Conservation (phyloP, 139 green algal genomes). For the Raphidocelis subcapitata region DNA sequence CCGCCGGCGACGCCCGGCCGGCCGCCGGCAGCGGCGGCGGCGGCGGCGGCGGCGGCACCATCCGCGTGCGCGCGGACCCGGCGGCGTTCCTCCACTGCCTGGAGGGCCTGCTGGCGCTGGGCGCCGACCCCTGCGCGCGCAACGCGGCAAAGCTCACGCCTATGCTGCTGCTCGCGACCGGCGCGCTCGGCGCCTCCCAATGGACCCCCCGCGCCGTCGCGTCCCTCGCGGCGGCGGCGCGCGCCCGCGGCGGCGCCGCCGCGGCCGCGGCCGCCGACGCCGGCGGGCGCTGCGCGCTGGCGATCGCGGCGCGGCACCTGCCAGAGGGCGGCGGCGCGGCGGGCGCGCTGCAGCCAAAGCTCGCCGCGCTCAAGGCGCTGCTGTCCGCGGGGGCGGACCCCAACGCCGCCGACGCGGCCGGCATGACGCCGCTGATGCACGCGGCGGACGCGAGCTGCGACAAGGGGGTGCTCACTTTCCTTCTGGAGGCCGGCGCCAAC, state of each 20-base stretch:
- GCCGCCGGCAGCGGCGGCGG: too few species aligned
- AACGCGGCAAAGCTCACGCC: not conserved
- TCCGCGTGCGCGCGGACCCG: not conserved
- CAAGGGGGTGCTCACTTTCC: not conserved
- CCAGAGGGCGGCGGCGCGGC: not conserved
- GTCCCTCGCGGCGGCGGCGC: not conserved
- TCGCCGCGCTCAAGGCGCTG: not conserved
- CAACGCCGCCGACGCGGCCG: constrained; percentile 7
- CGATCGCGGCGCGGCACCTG: not conserved
- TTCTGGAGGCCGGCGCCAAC: constrained; percentile 11
- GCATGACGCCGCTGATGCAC: constrained; percentile 22
- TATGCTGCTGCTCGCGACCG: constrained; percentile 5
- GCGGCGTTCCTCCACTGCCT: not conserved
- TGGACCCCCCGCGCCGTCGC: too few species aligned
- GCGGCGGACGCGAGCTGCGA: constrained; percentile 7
- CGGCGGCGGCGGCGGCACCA: too few species aligned
- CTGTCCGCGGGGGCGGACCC: constrained; percentile 4
- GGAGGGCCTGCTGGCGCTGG: not conserved
- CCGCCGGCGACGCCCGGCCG: too few species aligned
- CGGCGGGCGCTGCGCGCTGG: not conserved
- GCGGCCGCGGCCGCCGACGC: not conserved
- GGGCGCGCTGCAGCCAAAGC: not conserved
- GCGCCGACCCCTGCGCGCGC: not conserved
- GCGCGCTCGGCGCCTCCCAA: too few species aligned
- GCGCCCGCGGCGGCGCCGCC: not conserved